Evolutionary conservation across 352 stramenopile genomes (phyloP), one percentile per base, ranked within the genome.

Genomic region (Phytophthora fragariaefolia): DNA sequence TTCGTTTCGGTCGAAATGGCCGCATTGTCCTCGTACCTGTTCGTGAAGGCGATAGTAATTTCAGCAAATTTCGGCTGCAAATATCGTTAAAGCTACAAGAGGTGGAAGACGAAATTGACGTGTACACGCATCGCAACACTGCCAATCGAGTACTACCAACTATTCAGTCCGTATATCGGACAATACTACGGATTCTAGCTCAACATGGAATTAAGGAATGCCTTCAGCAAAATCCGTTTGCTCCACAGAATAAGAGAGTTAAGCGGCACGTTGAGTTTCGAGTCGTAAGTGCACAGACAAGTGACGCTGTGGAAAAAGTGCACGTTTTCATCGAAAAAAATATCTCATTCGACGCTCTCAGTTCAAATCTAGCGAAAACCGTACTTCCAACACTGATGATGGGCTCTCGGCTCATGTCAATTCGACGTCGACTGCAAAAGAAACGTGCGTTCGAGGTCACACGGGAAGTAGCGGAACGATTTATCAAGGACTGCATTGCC

Each of bases 151-250:
- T 62, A 0, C 46, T 90, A 7, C 80, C 83, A 6, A 91, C 80
- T 0, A 74, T 83, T 9, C 80, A 87, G 47, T 85, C 77, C 1
- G 60, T 90, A 5, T 90, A 80, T 50, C 70, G 80, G 6, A 73
- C 47, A 5, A 66, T 91, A 10, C 48, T 91, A n/a, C 68, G 73
- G 0, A 59, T 76, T 40, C 54, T 91, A 13, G 43, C 76, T 18
- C 71, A 86, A 8, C 62, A 87, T 43, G 80, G 80, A 3, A 85
- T 90, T 36, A 88, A 89, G 28, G 83, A 91, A 58, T 89, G 83
- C 28, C 56, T 91, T 6, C 80, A 91, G 34, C 76, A 88, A 48
- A 89, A 90, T 27, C 79, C 81, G 3, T 90, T 90, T 24, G 68
- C 74, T 10, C 53, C 73, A 4, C 67, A 79, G 9, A 73, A 81